A percentile compares a stretch with the other conserved stretches of the same genome.
phyloP scores from a whole-genome alignment of 495 filamentous ascomycete genomes.

The Cairneyella variabilis region DNA sequence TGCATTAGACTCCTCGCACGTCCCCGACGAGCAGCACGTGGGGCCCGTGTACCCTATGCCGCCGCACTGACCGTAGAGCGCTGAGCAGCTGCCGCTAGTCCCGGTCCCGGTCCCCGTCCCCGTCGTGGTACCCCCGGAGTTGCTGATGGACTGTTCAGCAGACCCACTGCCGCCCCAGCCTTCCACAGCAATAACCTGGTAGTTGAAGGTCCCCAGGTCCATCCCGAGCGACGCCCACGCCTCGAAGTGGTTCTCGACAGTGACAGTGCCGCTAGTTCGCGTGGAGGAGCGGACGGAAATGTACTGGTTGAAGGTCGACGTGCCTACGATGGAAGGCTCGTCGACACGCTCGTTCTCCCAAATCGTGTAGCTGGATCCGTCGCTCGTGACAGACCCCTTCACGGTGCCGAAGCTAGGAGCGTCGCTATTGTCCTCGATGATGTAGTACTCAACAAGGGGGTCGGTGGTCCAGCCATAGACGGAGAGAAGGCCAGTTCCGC shows the following conservation, averaged over 20 bases:
- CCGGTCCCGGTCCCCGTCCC: too few relatives aligned
- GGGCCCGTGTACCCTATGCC: too few relatives aligned
- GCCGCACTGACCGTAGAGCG: too few relatives aligned
- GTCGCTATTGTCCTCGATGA: not conserved
- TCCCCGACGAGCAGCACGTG: too few relatives aligned
- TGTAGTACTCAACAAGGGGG: constrained; percentile 10
- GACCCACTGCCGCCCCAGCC: constrained; percentile 9
- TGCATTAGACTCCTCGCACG: too few relatives aligned
- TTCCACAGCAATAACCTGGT: constrained; percentile 13
- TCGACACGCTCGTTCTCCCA: constrained; percentile 55
- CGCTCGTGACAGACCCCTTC: constrained; percentile 52
- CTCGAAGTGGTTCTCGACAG: constrained; percentile 9
- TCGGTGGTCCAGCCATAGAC: constrained; percentile 11
- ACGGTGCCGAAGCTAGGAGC: too few relatives aligned
- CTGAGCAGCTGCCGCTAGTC: too few relatives aligned
- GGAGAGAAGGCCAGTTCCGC: not conserved
- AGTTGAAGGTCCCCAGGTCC: constrained; percentile 12
- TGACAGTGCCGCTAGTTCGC: constrained; percentile 13
- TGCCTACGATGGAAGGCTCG: constrained; percentile 23
- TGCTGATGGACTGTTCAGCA: not conserved
- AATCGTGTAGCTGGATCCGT: constrained; percentile 63
- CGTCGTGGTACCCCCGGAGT: too few relatives aligned
- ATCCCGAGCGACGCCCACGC: constrained; percentile 10
- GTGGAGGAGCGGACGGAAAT: constrained; percentile 2
- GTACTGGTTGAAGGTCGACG: constrained; percentile 13